These are phyloP conservation scores for Adansonia rubrostipa DNA, from an alignment of 441 rosid genomes.

Conservation along the genomic window DNA sequence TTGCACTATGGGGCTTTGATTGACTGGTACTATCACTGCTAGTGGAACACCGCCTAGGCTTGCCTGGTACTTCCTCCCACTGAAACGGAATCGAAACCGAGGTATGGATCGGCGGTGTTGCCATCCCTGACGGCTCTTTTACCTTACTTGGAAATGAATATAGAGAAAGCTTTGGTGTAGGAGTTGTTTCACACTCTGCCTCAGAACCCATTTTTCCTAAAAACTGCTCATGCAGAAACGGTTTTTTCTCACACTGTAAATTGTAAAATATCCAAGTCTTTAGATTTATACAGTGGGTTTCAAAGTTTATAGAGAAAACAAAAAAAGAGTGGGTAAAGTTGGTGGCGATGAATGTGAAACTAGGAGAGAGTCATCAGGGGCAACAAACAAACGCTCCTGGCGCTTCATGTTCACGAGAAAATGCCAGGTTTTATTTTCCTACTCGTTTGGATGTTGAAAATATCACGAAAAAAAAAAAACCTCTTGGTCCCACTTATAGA, in stretches of 20 bases:
- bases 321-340: not conserved
- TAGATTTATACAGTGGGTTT: not conserved
- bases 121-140: conserved; percentile 37
- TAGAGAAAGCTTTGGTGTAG: conserved; percentile 52
- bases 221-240: not conserved
- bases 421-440: not conserved
- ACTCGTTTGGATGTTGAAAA: not conserved
- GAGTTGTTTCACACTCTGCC: conserved; percentile 11
- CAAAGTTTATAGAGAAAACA: not conserved
- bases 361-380: not conserved
- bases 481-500: not conserved
- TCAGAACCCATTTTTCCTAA: not conserved
- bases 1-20: not conserved
- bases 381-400: conserved; percentile 14
- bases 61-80: conserved; percentile 95
- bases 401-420: conserved; percentile 32
- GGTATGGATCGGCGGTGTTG: conserved; percentile 60
- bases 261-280: not conserved
- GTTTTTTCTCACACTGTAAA: not conserved
- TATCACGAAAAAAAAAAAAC: not conserved
- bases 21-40: not conserved
- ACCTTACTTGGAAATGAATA: conserved; percentile 47
- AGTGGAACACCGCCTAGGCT: conserved; percentile 50
- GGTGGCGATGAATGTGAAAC: conserved; percentile 18
- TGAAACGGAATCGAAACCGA: conserved; percentile 68